Base-by-base conservation (phyloP, 495 filamentous ascomycete genomes). In the Penicillium antarcticum region DNA sequence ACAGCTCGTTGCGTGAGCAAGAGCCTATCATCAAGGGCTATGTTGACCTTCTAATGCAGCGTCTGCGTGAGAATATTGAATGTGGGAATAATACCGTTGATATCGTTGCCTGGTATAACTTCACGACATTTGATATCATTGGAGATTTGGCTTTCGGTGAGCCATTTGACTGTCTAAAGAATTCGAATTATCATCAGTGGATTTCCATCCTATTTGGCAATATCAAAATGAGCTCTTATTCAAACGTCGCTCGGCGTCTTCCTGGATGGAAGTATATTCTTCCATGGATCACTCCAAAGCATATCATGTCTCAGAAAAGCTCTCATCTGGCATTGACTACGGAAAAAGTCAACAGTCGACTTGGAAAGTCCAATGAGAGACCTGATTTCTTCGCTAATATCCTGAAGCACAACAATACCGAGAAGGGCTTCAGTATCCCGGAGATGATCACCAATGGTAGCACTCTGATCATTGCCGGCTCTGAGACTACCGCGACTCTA, bases 61-160 rank as follows among this genome's bases (percentile, higher is more conserved):
- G 70, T 13, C 48, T 86, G 14, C 50, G 64, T 17, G 73, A 76
- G 56, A 60, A 69, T 9, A 35, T 41, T n/a, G 46, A 45, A 0
- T 4, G 12, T 16, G 52, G 46, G 5, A 45, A 41, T 4, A 44
- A 45, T 2, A 26, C 60, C 6, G 55, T 82, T 2, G 68, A 83
- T 49, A 62, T 85, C 42, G 61, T 65, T 9, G 56, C 73, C 10
- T 85, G 81, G 82, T 80, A 77, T 45, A 83, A 81, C 45, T 85
- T 67, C 56, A 77, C 75, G 3, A 83, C 81, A 8, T 86, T 86
- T 55, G 84, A 86, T 61, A 62, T 84, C 24, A 80, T 83, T 51
- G 82, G 81, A 5, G 80, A 85, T 58, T 56, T 87, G 29, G 73
- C 75, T 17, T 84, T 86, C 63, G 81, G 79, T 1, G 75, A 85